phyloP scores from a whole-genome alignment of 2,329 filamentous ascomycete genomes.

The Zalaria obscura region DNA sequence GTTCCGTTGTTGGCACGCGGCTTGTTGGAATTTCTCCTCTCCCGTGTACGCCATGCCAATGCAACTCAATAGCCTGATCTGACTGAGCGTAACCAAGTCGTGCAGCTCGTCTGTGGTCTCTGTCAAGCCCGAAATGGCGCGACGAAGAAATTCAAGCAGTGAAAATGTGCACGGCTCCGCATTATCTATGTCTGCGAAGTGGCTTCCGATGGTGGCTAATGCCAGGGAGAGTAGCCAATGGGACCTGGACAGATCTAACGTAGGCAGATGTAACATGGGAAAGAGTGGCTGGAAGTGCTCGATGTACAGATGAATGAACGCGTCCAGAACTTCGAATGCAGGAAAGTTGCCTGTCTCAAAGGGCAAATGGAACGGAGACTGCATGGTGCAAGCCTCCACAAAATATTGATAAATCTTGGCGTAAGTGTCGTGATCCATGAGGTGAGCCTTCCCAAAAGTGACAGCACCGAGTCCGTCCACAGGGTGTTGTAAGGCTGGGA shows the following conservation, averaged over 20 bases:
- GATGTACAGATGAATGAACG: constrained; percentile 14
- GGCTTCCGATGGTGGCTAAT: constrained; percentile 15
- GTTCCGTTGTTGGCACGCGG: constrained; percentile 3
- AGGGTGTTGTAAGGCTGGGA: constrained; percentile 1
- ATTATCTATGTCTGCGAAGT: constrained; percentile 8
- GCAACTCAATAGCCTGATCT: constrained; percentile 6
- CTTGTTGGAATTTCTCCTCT: constrained; percentile 6
- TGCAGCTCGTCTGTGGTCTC: not conserved
- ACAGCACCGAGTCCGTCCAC: not conserved
- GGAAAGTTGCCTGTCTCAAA: constrained; percentile 12
- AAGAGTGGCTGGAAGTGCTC: constrained; percentile 15
- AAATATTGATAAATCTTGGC: constrained; percentile 7
- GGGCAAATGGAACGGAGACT: constrained; percentile 4
- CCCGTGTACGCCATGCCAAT: constrained; percentile 8
- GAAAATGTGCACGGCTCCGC: constrained; percentile 5
- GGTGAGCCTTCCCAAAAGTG: constrained; percentile 2
- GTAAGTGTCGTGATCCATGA: constrained; percentile 7
- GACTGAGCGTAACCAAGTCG: constrained; percentile 5
- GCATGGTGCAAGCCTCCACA: constrained; percentile 2
- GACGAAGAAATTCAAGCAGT: constrained; percentile 6
- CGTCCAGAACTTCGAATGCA: constrained; percentile 9
- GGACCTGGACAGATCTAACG: constrained; percentile 6
- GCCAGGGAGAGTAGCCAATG: constrained; percentile 14
- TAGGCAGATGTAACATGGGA: constrained; percentile 15
- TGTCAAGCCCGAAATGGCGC: constrained; percentile 3